Percentiles rank a stretch among this genome's conserved stretches.
These are phyloP conservation scores for Candida caryicola DNA, from an alignment of 805 yeast genomes.

Conservation along the genomic window DNA sequence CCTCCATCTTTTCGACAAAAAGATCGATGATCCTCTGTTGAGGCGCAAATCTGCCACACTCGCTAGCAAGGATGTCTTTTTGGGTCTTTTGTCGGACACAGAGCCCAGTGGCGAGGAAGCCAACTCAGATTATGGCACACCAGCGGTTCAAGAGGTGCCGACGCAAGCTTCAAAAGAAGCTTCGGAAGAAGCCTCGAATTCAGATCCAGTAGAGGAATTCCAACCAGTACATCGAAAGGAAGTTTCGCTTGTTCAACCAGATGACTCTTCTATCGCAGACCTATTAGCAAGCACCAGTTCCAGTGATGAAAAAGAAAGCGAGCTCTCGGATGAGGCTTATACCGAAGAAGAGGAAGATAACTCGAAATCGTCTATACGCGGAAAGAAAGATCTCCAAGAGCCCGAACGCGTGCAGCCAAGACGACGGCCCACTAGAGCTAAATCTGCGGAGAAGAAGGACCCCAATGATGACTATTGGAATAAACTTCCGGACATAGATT, in stretches of 20 bases:
- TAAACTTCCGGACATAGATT: slow-evolving; percentile 19
- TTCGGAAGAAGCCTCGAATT: background rate
- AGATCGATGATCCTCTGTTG: background rate
- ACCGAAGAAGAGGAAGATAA: background rate
- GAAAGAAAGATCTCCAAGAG: background rate
- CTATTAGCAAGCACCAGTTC: too few species aligned
- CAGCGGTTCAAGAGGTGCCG: too few species aligned
- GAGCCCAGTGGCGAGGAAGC: background rate
- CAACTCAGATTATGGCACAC: background rate
- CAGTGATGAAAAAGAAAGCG: background rate
- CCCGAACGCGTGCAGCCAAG: background rate
- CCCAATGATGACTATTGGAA: slow-evolving; percentile 25
- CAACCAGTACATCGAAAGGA: background rate
- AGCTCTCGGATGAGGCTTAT: background rate
- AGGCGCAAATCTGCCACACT: background rate
- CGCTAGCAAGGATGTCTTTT: background rate
- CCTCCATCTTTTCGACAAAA: background rate
- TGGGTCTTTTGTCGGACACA: slow-evolving; percentile 3
- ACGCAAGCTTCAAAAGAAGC: too few species aligned
- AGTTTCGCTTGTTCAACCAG: too few species aligned
- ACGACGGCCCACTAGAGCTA: background rate
- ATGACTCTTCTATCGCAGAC: too few species aligned
- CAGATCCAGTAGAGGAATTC: background rate
- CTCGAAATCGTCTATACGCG: too few species aligned
- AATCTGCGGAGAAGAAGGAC: slow-evolving; percentile 7